phyloP scores from a whole-genome alignment of 768 basidiomycete genomes.

The Boletus patriciae region DNA sequence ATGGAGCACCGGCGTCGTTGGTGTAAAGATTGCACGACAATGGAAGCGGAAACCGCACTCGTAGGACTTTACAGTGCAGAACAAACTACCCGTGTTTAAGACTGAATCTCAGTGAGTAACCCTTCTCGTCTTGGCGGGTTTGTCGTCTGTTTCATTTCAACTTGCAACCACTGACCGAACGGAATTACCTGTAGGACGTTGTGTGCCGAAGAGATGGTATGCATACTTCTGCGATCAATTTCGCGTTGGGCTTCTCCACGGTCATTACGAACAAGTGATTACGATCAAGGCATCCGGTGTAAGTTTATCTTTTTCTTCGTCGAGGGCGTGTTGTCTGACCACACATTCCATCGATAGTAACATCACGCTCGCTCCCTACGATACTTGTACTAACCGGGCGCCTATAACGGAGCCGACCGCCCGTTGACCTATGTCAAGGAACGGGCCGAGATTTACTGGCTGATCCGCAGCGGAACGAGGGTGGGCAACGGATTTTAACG shows the following conservation, averaged over 20 bases:
- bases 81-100: conserved; percentile 73
- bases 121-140: background rate
- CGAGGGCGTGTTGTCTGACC: background rate
- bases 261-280: conserved; percentile 74
- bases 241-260: conserved; percentile 67
- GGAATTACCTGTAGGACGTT: background rate
- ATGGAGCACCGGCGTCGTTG: too few species aligned
- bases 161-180: background rate
- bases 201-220: conserved; percentile 59
- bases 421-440: conserved; percentile 53
- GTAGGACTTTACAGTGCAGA: conserved; percentile 57
- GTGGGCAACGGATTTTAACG: conserved; percentile 48
- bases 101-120: conserved; percentile 67
- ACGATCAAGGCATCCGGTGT: conserved; percentile 65
- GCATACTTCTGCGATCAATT: conserved; percentile 63
- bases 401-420: conserved; percentile 52
- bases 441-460: conserved; percentile 70
- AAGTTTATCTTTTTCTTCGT: conserved; percentile 29
- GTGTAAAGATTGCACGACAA: too few species aligned
- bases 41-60: conserved; percentile 24
- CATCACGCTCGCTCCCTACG: conserved; percentile 84
- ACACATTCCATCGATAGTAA: conserved; percentile 47
- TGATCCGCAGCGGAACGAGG: conserved; percentile 34
- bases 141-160: background rate
- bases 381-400: conserved; percentile 70